Evolutionary conservation across 768 basidiomycete genomes (phyloP).

Genomic region (Suillus clintonianus): DNA sequence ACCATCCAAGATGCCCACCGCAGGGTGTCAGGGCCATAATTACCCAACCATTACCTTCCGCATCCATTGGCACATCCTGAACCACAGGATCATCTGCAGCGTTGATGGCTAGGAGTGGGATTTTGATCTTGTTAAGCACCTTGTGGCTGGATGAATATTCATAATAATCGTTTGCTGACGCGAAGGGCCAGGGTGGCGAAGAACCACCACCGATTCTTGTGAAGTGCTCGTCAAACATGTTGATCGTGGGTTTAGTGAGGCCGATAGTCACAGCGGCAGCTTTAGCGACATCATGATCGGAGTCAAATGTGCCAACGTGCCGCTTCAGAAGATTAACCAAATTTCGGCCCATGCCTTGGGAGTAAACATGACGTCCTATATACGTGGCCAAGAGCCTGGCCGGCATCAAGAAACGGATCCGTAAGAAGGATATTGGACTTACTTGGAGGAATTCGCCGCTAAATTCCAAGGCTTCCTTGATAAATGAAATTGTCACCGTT

Average conservation of each 20-base stretch:
- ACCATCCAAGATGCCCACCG: slow-evolving; percentile 88
- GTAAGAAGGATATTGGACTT: slow-evolving; percentile 14
- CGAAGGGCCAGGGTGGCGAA: slow-evolving; percentile 53
- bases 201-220: slow-evolving; percentile 73
- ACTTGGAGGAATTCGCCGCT: slow-evolving; percentile 37
- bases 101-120: slow-evolving; percentile 78
- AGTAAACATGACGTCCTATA: slow-evolving; percentile 66
- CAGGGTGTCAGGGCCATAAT: slow-evolving; percentile 60
- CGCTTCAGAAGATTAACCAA: slow-evolving; percentile 57
- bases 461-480: slow-evolving; percentile 52
- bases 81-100: slow-evolving; percentile 80
- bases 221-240: slow-evolving; percentile 61
- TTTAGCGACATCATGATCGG: slow-evolving; percentile 52
- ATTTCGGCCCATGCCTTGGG: slow-evolving; percentile 78
- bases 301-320: slow-evolving; percentile 49
- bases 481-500: slow-evolving; percentile 12
- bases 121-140: slow-evolving; percentile 55
- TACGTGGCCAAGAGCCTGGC: slow-evolving; percentile 56
- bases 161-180: slow-evolving; percentile 49
- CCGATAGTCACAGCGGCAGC: slow-evolving; percentile 46
- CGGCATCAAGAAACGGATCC: slow-evolving; percentile 9
- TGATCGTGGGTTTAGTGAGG: slow-evolving; percentile 55
- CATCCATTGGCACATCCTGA: slow-evolving; percentile 58
- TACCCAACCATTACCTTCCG: slow-evolving; percentile 52
- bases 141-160: slow-evolving; percentile 60